A percentile compares a stretch with the other conserved stretches of the same genome.
These are phyloP conservation scores for Rhinocladiella mackenziei DNA, from an alignment of 2,329 filamentous ascomycete species.

Conservation along the genomic window DNA sequence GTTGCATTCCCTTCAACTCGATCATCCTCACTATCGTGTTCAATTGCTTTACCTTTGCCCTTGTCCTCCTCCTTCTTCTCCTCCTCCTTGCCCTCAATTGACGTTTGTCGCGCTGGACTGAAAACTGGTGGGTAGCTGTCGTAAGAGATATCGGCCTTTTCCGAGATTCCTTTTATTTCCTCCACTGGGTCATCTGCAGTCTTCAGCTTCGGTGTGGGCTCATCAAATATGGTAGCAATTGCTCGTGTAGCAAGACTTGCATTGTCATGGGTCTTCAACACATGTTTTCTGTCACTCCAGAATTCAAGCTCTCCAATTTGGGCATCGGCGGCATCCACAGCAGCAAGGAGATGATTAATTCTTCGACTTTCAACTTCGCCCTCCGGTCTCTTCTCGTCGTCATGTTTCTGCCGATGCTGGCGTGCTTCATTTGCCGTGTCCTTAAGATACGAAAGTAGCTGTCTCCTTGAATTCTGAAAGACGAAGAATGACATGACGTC, in stretches of 20 bases:
- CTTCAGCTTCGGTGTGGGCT: conserved; percentile 13
- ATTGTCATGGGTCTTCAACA: conserved; percentile 25
- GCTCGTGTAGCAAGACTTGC: conserved; percentile 15
- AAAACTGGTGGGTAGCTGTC: conserved; percentile 15
- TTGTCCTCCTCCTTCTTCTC: conserved; percentile 15
- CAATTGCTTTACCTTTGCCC: conserved; percentile 15
- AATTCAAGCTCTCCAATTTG: conserved; percentile 79
- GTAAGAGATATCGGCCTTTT: conserved; percentile 40
- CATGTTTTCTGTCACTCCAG: conserved; percentile 66
- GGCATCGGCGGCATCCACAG: conserved; percentile 70
- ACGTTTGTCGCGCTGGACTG: not conserved
- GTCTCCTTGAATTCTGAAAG: conserved; percentile 80
- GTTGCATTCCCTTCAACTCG: conserved; percentile 17
- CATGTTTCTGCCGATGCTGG: conserved; percentile 47
- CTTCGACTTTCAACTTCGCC: conserved; percentile 47
- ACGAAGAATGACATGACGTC: conserved; percentile 82
- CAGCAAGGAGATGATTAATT: conserved; percentile 66
- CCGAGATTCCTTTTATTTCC: conserved; percentile 62
- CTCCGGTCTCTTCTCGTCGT: conserved; percentile 39
- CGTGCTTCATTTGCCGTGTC: conserved; percentile 56
- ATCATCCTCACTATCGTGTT: conserved; percentile 21
- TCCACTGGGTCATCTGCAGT: conserved; percentile 26
- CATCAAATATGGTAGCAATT: conserved; percentile 24
- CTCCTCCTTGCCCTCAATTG: conserved; percentile 10
- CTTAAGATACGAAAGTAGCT: conserved; percentile 68